These are phyloP conservation scores for Colletotrichum karsti DNA, from an alignment of 2,329 filamentous ascomycete genomes.

Conservation along the genomic window DNA sequence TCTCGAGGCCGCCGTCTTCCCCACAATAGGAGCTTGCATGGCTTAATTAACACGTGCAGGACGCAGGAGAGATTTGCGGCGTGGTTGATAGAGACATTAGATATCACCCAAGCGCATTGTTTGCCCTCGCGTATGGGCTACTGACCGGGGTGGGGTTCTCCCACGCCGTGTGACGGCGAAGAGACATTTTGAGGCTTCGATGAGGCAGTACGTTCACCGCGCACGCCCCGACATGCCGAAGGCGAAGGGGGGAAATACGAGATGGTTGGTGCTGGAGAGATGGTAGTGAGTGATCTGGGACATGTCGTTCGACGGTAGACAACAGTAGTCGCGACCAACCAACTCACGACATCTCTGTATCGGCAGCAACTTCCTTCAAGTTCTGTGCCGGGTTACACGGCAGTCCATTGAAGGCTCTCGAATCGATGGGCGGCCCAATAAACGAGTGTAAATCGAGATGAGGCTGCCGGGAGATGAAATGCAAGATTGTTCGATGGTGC, in stretches of 20 bases:
- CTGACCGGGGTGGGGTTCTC: not conserved
- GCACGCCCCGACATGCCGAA: not conserved
- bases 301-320: constrained; percentile 2
- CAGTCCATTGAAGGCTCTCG: not conserved
- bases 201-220: constrained; percentile 13
- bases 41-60: not conserved
- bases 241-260: not conserved
- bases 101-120: not conserved
- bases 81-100: not conserved
- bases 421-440: not conserved
- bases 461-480: not conserved
- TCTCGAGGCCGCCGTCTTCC: no score
- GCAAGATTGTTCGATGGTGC: not conserved
- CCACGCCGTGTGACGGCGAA: constrained; percentile 16
- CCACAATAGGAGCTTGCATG: not conserved
- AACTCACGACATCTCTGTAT: not conserved
- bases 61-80: not conserved
- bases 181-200: constrained; percentile 23
- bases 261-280: not conserved
- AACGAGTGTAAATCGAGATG: constrained; percentile 6
- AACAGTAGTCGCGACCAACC: constrained; percentile 1
- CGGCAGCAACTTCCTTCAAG: not conserved
- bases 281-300: constrained; percentile 1
- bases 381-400: not conserved
- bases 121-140: constrained; percentile 7